Evolutionary conservation across 2,329 filamentous ascomycete species (phyloP), one percentile per base, ranked within the genome.

Genomic region (Alternaria tenuissima): DNA sequence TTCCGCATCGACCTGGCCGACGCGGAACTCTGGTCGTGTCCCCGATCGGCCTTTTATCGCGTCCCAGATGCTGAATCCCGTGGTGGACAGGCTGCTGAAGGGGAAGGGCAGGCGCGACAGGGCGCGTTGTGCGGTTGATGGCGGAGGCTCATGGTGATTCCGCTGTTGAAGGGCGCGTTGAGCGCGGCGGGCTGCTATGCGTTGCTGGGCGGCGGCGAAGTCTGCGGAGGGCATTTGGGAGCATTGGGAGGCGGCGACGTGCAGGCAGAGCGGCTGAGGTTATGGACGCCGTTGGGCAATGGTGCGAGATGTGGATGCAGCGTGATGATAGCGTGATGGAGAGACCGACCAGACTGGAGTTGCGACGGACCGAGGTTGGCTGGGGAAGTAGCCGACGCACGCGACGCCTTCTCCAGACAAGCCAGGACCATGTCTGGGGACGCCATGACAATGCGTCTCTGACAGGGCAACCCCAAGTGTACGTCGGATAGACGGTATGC

Each of bases 1-100:
- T 78, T 98, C 95, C 38, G 95, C 93, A 78, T 99, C 95, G 43
- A 98, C 92, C 80, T 99, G 95, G 28, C 94, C 93, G 28, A 99
- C 95, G 55, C 95, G 89, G 77, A 97, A 97, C 11, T 92, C 90
- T 5, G 95, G 94, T 16, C 88, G 84, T 24, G 91, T 94, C 44
- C 93, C 92, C 74, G 93, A 89, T 61, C 91, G 88, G 6, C 90
- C 89, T 39, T 87, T 87, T 42, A 94, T 81, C 5, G 85, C 81
- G 73, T 93, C 87, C 92, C 91, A 96, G 55, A 87, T 80, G 38
- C 81, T 80, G 18, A 86, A 74, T 34, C 81, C 80, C 0, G 80
- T 75, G 58, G 68, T 75, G 56, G 84, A 84, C 53, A 91, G 75
- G 61, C 83, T 82, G 76, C 86, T 86, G 63, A 93, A 79, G n/a